Evolutionary conservation across 441 rosid genomes (phyloP), one percentile per base, ranked within the genome.

Genomic region (Omphalea diandra): DNA sequence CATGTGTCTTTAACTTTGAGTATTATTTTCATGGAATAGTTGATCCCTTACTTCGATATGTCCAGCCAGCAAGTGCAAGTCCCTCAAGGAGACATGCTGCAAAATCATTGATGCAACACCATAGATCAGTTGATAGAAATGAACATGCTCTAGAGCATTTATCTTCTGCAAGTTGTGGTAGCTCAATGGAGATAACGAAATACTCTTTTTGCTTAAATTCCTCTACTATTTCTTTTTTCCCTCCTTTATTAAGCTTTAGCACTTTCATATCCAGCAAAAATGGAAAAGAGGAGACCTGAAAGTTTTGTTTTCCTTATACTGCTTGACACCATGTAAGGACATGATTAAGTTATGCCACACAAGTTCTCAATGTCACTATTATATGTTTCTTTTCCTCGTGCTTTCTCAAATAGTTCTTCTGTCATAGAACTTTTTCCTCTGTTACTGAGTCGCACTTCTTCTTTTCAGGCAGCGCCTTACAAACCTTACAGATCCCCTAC

Each of bases 61-160:
- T 74, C 68, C 86, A 94, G 98, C 81, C 87, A 74, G 82, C 74
- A 59, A 82, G 79, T 73, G 81, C 78, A 35, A 80, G 90, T 74
- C 80, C 86, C 81, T 79, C 73, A 65, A 83, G 86, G 73, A 88
- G 79, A n/a, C n/a, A n/a, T 71, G 72, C 71, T 41, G 75, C 79
- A 17, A 60, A 76, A 63, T 73, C 84, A 52, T 35, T 71, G 47
- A 55, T 73, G 75, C 82, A 81, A 64, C 85, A 77, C 68, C 84
- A 59, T 70, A 75, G 71, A 73, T 61, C 77, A 4, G 72, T 72
- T 58, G 81, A 78, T 44, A 78, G 82, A 77, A 78, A 76, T 68
- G 72, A 44, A 4, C 76, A 60, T 62, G 74, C 71, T 66, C 29
- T 76, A 60, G 80, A 71, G 63, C 86, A 86, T 56, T 62, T 73